Evolutionary conservation across 768 basidiomycete genomes (phyloP), one percentile per base, ranked within the genome.

Genomic region (Xerocomus spinulosus): DNA sequence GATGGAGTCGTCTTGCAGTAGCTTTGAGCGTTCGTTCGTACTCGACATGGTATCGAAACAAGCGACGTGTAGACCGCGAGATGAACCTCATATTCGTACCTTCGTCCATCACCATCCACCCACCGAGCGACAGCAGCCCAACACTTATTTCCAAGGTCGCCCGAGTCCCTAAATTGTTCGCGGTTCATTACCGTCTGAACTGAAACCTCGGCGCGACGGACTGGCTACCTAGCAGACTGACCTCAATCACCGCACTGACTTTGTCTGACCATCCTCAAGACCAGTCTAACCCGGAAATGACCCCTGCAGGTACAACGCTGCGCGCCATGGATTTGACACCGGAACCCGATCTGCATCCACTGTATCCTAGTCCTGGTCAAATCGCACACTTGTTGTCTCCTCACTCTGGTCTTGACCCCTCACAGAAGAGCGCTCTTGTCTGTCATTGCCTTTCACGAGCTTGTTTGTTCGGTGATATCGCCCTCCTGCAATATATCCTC

Each of bases 261-360:
- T 46, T n/a, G 34, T 24, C 40, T n/a, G 42, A 28, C 26, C 24
- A 26, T 46, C 43, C 46, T 42, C 50, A 36, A 51, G 42, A 30
- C 25, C n/a, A 14, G 40, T 10, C 29, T n/a, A 38, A 25, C 49
- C 21, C 21, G 32, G 48, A 23, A 33, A 70, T 76, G 69, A 59
- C 67, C 20, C 57, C 67, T 34, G 30, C 53, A 24, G 34, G 29
- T 28, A 46, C 61, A 41, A 54, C 64, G 39, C 57, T 71, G 44
- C 58, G 51, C 28, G 52, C 63, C 50, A 61, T 81, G 55, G 81
- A 88, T 66, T 67, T 88, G 24, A 74, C 76, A 23, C 85, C 82
- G 47, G 85, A 84, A 64, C 88, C 87, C 52, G 90, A 92, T 67
- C 71, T 92, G 43, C 79, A 84, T 61, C 90, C 90, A 37, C 66